Evolutionary conservation across 148 eudicot species (phyloP), one percentile per base, ranked within the genome.

Genomic region (Persicaria maculosa): DNA sequence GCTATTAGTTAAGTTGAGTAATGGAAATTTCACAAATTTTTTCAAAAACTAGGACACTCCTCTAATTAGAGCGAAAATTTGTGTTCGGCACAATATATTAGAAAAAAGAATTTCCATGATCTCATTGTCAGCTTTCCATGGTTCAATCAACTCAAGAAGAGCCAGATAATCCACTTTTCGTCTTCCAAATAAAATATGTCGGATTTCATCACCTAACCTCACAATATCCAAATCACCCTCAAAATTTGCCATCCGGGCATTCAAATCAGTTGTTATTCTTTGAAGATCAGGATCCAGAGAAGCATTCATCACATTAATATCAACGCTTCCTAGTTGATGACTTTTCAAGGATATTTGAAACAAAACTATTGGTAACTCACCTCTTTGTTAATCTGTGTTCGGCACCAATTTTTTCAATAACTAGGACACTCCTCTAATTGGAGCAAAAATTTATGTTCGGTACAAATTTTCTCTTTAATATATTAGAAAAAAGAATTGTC

Each of bases 91-190:
- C n/a, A 47, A 74, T 67, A 85, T 61, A 75, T 78, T 79, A 14
- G 83, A 79, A 9, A 85, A 11, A 50, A 85, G 65, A 84, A 80
- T 53, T 12, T 83, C 78, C 80, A 74, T 79, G 46, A 77, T 82
- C 72, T 85, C 89, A 62, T 85, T 89, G 46, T 88, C 87, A 20
- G 77, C 83, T 36, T 72, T 74, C 91, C 91, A 88, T 7, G 87
- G 84, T 72, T 85, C 84, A 57, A 88, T 77, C 78, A 85, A 74
- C 68, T 76, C 70, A 76, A 85, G 74, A 68, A 85, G 43, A 50
- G 44, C 74, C 65, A 88, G 61, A 70, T 81, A 73, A 71, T 81
- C 71, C 22, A 36, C 68, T 48, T 54, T 68, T 44, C 74, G 73
- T 58, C 47, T 61, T 17, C 52, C 75, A 2, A 69, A 31, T 36